Evolutionary conservation across 2,329 filamentous ascomycete species (phyloP), one percentile per base, ranked within the genome.

Genomic region (Drechmeria coniospora): DNA sequence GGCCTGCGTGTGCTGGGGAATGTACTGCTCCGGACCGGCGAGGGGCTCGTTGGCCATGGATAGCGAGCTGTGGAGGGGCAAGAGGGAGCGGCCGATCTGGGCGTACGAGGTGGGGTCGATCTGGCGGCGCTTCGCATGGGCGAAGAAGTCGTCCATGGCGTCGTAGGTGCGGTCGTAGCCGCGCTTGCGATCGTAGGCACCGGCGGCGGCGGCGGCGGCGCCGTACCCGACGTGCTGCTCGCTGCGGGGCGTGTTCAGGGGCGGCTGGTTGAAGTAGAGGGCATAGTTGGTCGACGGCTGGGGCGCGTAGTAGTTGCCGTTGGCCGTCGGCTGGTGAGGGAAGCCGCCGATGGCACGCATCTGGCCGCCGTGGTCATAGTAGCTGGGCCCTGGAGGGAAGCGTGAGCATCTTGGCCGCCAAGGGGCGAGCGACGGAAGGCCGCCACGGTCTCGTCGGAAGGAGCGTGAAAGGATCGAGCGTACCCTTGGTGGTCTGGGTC

Each of bases 111-210:
- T 68, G 3, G 86, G 80, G 49, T 95, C 83, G 40, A 95, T 79
- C 43, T 84, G 75, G 46, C 84, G 79, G 44, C 86, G 81, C 65
- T 94, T 95, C 41, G 84, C 75, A 49, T 81, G 83, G 40, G 80
- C 82, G 40, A 95, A 92, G 59, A 95, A 93, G 50, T 93, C 83
- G 47, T 92, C 87, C 33, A 94, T 62, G 32, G 81, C 79, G 45
- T 94, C 84, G 41, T 78, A 82, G n/a, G 74, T 72, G 35, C 84
- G 81, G 45, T 94, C 84, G 40, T 78, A 81, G n/a, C 74, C 73
- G 36, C 84, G 81, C 59, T 87, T 90, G 46, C 80, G 74, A 40
- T 73, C 68, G 46, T 87, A 81, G 45, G 78, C 59, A 19, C 49
- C 49, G 20, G 49, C 43, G 22, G 56, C 49, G 20, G 49, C 43